These are phyloP conservation scores for Bothriochloa decipiens DNA, from an alignment of 176 grass and related monocot genomes.

Conservation along the genomic window DNA sequence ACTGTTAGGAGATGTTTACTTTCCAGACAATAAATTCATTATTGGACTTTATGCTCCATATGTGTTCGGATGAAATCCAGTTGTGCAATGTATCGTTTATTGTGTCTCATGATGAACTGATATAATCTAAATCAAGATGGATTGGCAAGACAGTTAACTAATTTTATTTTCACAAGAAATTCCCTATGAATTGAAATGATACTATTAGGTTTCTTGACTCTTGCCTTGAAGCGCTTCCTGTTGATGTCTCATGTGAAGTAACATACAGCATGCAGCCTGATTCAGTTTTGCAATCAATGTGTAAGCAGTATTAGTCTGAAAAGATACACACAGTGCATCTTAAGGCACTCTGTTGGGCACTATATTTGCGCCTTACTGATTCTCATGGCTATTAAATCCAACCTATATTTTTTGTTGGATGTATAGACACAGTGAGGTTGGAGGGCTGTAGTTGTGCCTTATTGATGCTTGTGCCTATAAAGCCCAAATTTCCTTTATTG, in stretches of 20 bases:
- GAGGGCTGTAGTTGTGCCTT: not conserved
- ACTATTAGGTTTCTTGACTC: not conserved
- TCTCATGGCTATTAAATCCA: slow-evolving; percentile 1
- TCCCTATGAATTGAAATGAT: slow-evolving; percentile 6
- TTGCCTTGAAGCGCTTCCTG: not conserved
- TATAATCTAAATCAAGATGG: slow-evolving; percentile 5
- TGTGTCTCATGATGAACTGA: slow-evolving; percentile 23
- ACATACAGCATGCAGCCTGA: slow-evolving; percentile 5
- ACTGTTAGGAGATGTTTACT: not conserved
- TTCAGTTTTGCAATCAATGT: slow-evolving; percentile 25
- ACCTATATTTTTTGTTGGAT: not conserved
- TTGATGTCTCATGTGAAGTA: not conserved
- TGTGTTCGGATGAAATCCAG: not conserved
- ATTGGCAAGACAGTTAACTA: not conserved
- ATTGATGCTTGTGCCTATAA: not conserved
- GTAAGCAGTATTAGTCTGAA: slow-evolving; percentile 14
- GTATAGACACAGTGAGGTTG: not conserved
- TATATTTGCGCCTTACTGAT: not conserved
- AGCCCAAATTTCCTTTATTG: not conserved
- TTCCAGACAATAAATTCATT: slow-evolving; percentile 6
- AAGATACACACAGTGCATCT: not conserved
- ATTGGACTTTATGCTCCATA: not conserved
- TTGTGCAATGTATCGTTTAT: not conserved
- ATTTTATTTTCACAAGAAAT: not conserved
- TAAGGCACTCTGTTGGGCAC: not conserved